Evolutionary conservation across 768 basidiomycete species (phyloP).

Genomic region (Pisolithus orientalis): DNA sequence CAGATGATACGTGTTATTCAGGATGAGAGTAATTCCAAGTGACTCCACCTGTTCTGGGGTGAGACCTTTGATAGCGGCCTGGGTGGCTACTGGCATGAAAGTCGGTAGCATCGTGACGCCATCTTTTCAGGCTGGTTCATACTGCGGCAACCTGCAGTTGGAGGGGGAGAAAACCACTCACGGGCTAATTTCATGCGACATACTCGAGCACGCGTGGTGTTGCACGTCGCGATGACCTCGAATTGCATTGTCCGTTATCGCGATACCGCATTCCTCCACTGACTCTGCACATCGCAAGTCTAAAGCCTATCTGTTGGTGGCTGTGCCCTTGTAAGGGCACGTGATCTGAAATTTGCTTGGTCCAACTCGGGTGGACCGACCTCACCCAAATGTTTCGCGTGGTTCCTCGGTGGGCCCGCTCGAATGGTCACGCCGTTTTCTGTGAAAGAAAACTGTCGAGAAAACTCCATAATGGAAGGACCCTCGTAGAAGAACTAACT

Average conservation of each 20-base stretch:
- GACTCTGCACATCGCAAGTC: neutral
- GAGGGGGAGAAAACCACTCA: conserved; percentile 28
- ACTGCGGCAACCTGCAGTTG: neutral
- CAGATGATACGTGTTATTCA: conserved; percentile 90
- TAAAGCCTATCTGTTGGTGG: too few relatives aligned
- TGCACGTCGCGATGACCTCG: conserved; percentile 74
- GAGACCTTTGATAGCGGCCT: conserved; percentile 89
- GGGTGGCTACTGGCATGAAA: conserved; percentile 93
- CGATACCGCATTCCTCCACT: neutral
- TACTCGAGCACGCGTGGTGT: conserved; percentile 76
- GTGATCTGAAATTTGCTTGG: too few relatives aligned
- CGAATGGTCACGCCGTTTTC: neutral
- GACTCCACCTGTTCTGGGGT: conserved; percentile 79
- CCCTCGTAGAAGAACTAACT: conserved; percentile 28
- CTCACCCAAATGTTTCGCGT: conserved; percentile 15
- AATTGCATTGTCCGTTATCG: conserved; percentile 56
- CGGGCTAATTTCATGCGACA: conserved; percentile 82
- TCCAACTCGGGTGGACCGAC: too few relatives aligned
- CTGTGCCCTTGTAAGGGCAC: too few relatives aligned
- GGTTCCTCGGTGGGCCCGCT: conserved; percentile 12
- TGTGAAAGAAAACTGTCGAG: conserved; percentile 3
- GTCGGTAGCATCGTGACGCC: conserved; percentile 80
- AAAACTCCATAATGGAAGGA: conserved; percentile 14
- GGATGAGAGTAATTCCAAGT: conserved; percentile 73
- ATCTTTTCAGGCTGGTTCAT: conserved; percentile 37